phyloP scores from a whole-genome alignment of 805 yeast species.

The Saccharomyces paradoxus region DNA sequence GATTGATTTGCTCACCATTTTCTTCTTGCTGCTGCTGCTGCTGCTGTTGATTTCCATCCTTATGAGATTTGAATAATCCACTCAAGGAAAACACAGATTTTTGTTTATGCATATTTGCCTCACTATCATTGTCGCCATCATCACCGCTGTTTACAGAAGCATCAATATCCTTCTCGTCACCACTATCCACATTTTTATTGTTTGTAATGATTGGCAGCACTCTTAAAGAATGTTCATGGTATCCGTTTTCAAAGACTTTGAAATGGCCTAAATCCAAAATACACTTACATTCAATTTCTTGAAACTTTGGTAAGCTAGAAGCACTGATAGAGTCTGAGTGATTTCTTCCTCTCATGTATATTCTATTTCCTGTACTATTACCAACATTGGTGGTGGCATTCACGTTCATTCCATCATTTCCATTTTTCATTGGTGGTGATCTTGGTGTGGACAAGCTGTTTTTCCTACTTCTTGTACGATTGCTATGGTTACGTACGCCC shows the following conservation, averaged over 20 bases:
- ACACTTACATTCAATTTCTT: conserved; percentile 10
- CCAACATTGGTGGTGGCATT: background rate
- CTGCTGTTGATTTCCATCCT: background rate
- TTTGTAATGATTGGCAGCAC: conserved; percentile 14
- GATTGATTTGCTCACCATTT: background rate
- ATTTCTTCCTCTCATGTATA: conserved; percentile 9
- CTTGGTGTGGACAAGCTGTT: background rate
- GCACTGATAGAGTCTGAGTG: conserved; percentile 25
- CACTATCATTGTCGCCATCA: conserved; percentile 1
- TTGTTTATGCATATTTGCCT: conserved; percentile 2
- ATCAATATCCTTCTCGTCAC: background rate
- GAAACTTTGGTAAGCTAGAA: conserved; percentile 7
- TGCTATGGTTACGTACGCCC: background rate
- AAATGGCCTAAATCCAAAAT: conserved; percentile 21
- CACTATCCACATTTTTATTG: conserved; percentile 1
- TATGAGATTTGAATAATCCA: conserved; percentile 19
- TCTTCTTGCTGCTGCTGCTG: background rate
- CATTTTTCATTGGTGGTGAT: background rate
- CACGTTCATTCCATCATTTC: background rate
- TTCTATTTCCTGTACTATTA: conserved; percentile 2
- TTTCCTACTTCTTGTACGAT: background rate
- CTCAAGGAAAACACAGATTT: conserved; percentile 16
- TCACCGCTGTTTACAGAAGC: background rate
- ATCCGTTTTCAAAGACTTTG: conserved; percentile 23
- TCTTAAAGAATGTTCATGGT: conserved; percentile 25